These are phyloP conservation scores for Backusella psychrophila DNA, from an alignment of 192 early-diverging fungal genomes.

Conservation along the genomic window DNA sequence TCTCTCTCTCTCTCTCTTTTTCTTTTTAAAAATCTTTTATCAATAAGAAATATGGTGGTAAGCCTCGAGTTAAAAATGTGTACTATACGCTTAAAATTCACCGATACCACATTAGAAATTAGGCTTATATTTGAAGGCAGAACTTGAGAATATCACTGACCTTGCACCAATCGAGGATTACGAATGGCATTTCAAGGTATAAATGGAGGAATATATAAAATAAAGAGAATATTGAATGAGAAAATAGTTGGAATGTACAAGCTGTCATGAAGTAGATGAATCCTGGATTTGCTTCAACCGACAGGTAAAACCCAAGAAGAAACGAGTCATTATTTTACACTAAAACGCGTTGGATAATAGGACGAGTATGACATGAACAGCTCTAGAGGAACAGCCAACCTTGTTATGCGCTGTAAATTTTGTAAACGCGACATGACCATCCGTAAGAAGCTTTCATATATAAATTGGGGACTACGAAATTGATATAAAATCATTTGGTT, in stretches of 20 bases:
- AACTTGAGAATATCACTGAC: constrained; percentile 79
- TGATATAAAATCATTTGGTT: background rate
- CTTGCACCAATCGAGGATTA: constrained; percentile 58
- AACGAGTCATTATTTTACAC: background rate
- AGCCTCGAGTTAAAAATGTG: background rate
- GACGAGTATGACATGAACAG: constrained; percentile 64
- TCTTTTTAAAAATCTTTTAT: background rate
- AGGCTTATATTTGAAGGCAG: constrained; percentile 70
- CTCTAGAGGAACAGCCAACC: constrained; percentile 77
- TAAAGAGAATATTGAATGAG: background rate
- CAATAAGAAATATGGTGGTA: background rate
- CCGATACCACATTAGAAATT: constrained; percentile 29
- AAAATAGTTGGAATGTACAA: constrained; percentile 66
- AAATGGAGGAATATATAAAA: too few relatives aligned
- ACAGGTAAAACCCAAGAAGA: constrained; percentile 33
- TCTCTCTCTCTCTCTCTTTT: background rate
- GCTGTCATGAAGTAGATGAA: constrained; percentile 74
- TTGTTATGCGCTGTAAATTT: constrained; percentile 91
- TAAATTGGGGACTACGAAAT: background rate
- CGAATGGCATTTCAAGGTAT: constrained; percentile 69
- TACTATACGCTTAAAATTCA: background rate
- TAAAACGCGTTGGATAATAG: constrained; percentile 37
- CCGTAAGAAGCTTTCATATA: constrained; percentile 32
- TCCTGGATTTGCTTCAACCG: constrained; percentile 67
- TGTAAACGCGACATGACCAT: constrained; percentile 75